Base-by-base conservation (phyloP, 305 asterid genomes). In the Euphrasia arctica region DNA sequence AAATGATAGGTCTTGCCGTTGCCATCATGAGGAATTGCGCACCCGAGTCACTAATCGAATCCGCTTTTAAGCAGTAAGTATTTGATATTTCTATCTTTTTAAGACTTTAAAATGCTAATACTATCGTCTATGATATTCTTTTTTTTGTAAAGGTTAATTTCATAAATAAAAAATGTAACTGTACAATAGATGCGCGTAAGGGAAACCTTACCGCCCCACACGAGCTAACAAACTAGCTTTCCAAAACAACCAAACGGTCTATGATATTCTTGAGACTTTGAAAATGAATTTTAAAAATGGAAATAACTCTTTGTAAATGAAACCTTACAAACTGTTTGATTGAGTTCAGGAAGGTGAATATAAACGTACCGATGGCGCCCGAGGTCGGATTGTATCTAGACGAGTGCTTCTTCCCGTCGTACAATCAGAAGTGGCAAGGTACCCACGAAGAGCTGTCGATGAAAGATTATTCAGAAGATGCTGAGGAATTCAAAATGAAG, bases 1-100 rank as follows among this genome's bases (percentile, higher is more conserved):
- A 92, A 74, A 89, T 92, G 98, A 83, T 89, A 0, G 97, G 98
- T 60, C 95, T 92, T 71, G 97, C 97, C 10, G 85, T 92, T 57
- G 95, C 95, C 2, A 84, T 89, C 70, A 84, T 92, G 96, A 85
- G 98, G 77, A 79, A 87, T 56, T 59, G 36, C 56, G 75, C 95
- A 25, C 80, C 94, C 0, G 98, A 89, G 70, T 80, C 90, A 3
- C 58, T 84, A 75, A 82, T 92, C 10, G 86, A 80, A 58, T 77
- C 81, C 9, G 95, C 96, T 69, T 84, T 87, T 60, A 64, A 79
- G 29, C 78, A 80, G 98, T 92, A 79, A 77, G 88, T 75, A 32
- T 49, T 31, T 54, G 75, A 86, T 75, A 32, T 49, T 31, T 54
- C n/a, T 6, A 54, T 18, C 28, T 0, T 25, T 8, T 62, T 54